Conservation (phyloP, 345 rosid genomes). For the Arabis hirsuta region DNA sequence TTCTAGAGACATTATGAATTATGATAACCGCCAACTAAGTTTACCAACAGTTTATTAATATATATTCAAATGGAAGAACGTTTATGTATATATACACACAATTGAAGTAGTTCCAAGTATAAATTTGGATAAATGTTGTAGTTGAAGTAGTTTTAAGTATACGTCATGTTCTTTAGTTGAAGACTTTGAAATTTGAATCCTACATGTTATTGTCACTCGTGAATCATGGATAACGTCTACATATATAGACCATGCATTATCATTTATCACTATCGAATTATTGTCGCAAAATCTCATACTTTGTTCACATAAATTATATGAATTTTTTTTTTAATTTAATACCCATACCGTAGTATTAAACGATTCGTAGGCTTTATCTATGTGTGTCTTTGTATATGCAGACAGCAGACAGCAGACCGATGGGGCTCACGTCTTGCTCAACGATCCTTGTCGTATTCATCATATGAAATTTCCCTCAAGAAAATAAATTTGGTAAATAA, state of each 20-base stretch:
- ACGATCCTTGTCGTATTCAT: constrained; percentile 17
- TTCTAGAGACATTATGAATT: no score
- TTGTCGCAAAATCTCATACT: constrained; percentile 20
- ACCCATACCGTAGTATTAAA: constrained; percentile 12
- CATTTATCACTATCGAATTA: constrained; percentile 4
- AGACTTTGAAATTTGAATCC: constrained; percentile 35
- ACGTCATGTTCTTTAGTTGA: constrained; percentile 31
- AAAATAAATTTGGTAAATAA: not conserved
- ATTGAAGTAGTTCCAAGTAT: no score
- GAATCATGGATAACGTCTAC: constrained; percentile 21
- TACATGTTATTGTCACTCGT: constrained; percentile 35
- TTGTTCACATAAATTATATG: not conserved
- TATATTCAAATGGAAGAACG: no score
- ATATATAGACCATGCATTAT: constrained; percentile 26
- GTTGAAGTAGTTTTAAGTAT: constrained; percentile 25
- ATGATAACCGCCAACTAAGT: no score
- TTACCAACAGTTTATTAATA: no score
- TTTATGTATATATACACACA: no score
- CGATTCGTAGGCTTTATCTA: constrained; percentile 2
- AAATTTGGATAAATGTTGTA: constrained; percentile 12
- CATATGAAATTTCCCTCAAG: not conserved
- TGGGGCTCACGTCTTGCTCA: constrained; percentile 25
- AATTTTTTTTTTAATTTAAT: not conserved
- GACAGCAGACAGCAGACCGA: constrained; percentile 30
- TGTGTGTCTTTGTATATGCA: constrained; percentile 18